Base-by-base conservation (phyloP, 2,329 filamentous ascomycete species). In the Diaporthe sp. region DNA sequence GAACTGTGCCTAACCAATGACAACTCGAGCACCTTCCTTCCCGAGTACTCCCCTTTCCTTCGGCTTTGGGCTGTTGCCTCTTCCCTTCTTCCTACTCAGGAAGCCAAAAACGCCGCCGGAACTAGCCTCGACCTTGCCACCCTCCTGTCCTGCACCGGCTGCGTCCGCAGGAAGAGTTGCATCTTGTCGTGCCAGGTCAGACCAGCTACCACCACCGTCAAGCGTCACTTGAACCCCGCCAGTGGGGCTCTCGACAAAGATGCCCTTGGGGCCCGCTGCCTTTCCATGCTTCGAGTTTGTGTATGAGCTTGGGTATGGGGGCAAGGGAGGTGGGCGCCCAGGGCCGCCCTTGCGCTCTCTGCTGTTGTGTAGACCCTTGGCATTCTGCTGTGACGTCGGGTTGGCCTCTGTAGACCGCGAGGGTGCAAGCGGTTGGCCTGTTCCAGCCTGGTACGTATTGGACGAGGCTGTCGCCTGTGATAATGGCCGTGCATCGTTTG, bases 41-140 rank as follows among this genome's bases (percentile, higher is more conserved):
- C 97, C 97, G 75, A 99, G 83, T 10, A 99, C 96, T 75, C 97
- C 97, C 73, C 95, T 91, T 85, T 98, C 96, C 83, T 95, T 96
- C 37, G 96, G 96, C 86, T 98, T 98, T 1, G 97, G 97, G 82
- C 95, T 98, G 84, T 95, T 92, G 73, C 95, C 95, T 78, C 96
- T 90, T 39, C 96, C 95, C 87, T 95, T 98, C 86, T 98, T 98
- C 81, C 96, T 90, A 78, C 91, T 94, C 76, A 98, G 88, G 83
- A 99, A 97, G 1, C 95, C 94, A 78, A 98, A 93, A 89, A 98
- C 96, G 71, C 96, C 95, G 25, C 93, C 92, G n/a, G 92, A 91
- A 58, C 91, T 88, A 78, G 90, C 85, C 76, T 89, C 86, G 13
- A 81, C 83, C 83, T 89, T 93, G 79, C 85, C 87, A 76, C 85